Percentiles rank a stretch among this genome's conserved stretches.
phyloP scores from a whole-genome alignment of 192 early-diverging fungal species.

The Coemansia sp. region DNA sequence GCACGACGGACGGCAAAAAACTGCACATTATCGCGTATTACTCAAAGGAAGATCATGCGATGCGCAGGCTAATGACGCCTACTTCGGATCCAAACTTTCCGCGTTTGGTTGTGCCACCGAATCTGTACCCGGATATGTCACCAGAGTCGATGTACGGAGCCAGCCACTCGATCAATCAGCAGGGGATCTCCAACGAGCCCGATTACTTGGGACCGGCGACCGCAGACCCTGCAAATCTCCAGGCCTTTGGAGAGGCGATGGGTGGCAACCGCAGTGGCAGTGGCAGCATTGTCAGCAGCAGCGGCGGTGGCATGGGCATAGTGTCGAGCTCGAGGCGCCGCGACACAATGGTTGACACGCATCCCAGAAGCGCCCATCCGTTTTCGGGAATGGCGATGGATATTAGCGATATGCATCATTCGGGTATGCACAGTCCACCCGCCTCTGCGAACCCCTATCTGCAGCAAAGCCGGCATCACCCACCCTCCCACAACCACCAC shows the following conservation, averaged over 20 bases:
- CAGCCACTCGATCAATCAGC: slow-evolving; percentile 26
- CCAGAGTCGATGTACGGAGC: slow-evolving; percentile 56
- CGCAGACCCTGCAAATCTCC: slow-evolving; percentile 6
- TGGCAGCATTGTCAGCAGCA: slow-evolving; percentile 2
- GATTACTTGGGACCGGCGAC: slow-evolving; percentile 13
- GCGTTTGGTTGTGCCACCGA: slow-evolving; percentile 69
- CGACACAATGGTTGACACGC: neutral
- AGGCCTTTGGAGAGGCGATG: slow-evolving; percentile 8
- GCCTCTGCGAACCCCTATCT: slow-evolving; percentile 1
- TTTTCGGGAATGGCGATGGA: slow-evolving; percentile 7
- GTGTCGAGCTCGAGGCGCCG: neutral
- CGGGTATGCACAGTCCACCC: slow-evolving; percentile 10
- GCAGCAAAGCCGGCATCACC: neutral
- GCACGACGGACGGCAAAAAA: slow-evolving; percentile 74
- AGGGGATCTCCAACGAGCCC: slow-evolving; percentile 8
- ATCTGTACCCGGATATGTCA: slow-evolving; percentile 81
- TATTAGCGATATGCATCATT: slow-evolving; percentile 4
- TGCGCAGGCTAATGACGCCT: slow-evolving; percentile 68
- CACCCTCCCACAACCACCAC: neutral
- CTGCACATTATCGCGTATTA: slow-evolving; percentile 91
- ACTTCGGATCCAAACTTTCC: slow-evolving; percentile 64
- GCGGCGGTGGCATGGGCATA: slow-evolving; percentile 1
- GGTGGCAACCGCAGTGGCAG: neutral
- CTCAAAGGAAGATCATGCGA: slow-evolving; percentile 71
- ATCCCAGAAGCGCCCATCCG: slow-evolving; percentile 15